phyloP scores from a whole-genome alignment of 495 filamentous ascomycete species.

The Penicillium turbatum region DNA sequence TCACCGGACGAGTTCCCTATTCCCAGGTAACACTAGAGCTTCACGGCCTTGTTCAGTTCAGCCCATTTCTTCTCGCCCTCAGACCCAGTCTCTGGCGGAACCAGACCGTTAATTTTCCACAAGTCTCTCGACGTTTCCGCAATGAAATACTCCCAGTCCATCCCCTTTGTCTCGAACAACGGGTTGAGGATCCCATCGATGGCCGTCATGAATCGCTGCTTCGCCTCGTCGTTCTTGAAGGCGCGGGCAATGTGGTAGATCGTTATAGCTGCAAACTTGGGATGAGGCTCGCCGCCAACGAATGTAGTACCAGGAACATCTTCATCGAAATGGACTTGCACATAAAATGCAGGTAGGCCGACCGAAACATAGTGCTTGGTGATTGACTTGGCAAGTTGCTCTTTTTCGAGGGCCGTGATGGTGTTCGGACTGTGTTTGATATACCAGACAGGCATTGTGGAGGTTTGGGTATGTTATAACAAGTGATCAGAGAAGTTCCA shows the following conservation, averaged over 20 bases:
- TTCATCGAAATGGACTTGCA: slow-evolving; percentile 11
- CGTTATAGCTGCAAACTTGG: slow-evolving; percentile 8
- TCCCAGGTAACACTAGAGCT: not conserved
- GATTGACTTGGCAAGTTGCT: slow-evolving; percentile 13
- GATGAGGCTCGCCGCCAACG: not conserved
- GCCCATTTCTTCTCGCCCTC: slow-evolving; percentile 12
- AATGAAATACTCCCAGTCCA: slow-evolving; percentile 19
- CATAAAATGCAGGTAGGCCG: slow-evolving; percentile 29
- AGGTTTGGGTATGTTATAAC: not conserved
- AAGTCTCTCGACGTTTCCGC: slow-evolving; percentile 11
- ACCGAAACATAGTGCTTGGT: slow-evolving; percentile 11
- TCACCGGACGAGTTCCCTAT: not conserved
- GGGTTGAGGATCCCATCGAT: slow-evolving; percentile 12
- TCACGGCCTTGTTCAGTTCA: slow-evolving; percentile 4
- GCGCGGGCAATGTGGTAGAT: slow-evolving; percentile 12
- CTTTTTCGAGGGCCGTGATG: slow-evolving; percentile 10
- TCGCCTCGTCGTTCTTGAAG: slow-evolving; percentile 2
- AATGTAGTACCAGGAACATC: not conserved
- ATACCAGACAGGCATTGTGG: not conserved
- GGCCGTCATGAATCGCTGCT: slow-evolving; percentile 2
- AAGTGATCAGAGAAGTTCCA: too few species aligned
- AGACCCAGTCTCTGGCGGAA: slow-evolving; percentile 7
- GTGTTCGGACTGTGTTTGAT: not conserved
- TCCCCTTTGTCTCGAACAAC: slow-evolving; percentile 4
- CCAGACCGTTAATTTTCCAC: slow-evolving; percentile 21